Base-by-base conservation (phyloP, 345 rosid genomes). In the Citrus sp. region DNA sequence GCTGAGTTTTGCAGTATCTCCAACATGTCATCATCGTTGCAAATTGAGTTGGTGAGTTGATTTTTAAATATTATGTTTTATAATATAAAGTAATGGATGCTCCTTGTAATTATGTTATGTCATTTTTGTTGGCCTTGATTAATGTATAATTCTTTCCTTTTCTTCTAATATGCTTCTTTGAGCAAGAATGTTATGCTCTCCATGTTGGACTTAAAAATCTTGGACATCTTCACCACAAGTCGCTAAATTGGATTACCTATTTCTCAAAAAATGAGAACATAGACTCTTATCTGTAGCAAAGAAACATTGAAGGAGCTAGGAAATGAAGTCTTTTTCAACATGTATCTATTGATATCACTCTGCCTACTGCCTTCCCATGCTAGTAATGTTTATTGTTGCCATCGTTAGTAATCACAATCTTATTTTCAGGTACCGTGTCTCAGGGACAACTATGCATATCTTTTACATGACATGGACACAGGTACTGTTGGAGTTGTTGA, bases 401-500 rank as follows among this genome's bases (percentile, higher is more conserved):
- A 56, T 58, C 66, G 60, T 42, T 38, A 67, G 59, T 60, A 46
- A 56, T 61, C 3, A 40, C 14, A 70, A 74, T 75, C 22, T 72
- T 12, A 38, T 78, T 65, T 84, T 51, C 87, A 97, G 99, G 98
- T 97, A 80, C 94, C 98, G 4, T 97, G 99, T 67, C 90, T 94
- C 65, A 86, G 82, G 78, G 98, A 97, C 82, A 92, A 89, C 84
- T 97, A 93, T 80, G 98, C 99, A 62, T 97, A 94, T 85, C 92
- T 97, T 73, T 88, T 97, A 74, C 94, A 94, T 73, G 99, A 97
- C 79, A 90, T 85, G 79, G 94, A 94, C 84, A 97, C 99, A 0
- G 99, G 98, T 77, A 97, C 99, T 0, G 98, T 97, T 84, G 99
- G 98, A 70, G 98, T 97, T 63, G 98, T 97, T 87, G 99, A 97